phyloP scores from a whole-genome alignment of 2,329 filamentous ascomycete genomes.

The Fonsecaea monophora region DNA sequence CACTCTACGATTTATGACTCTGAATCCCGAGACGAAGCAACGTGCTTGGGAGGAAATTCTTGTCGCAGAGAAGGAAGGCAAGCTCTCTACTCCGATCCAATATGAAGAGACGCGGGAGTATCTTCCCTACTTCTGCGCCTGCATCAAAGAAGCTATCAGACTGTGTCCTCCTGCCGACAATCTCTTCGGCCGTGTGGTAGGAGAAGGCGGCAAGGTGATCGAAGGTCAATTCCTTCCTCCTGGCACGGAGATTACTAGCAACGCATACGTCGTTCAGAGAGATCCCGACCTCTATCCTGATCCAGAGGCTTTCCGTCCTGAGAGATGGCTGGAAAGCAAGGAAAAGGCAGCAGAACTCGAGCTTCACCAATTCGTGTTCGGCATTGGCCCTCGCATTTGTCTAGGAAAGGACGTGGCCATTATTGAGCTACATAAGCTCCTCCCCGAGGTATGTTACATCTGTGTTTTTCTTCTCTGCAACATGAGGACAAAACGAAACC shows the following conservation, averaged over 20 bases:
- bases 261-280: constrained; percentile 51
- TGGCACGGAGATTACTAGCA: constrained; percentile 26
- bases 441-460: constrained; percentile 8
- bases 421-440: constrained; percentile 24
- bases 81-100: constrained; percentile 39
- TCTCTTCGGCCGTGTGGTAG: constrained; percentile 45
- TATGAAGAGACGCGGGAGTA: constrained; percentile 40
- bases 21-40: constrained; percentile 56
- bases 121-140: constrained; percentile 43
- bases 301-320: constrained; percentile 22
- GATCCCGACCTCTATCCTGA: constrained; percentile 49
- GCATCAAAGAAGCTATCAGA: constrained; percentile 48
- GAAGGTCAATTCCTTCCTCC: constrained; percentile 42
- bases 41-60: constrained; percentile 41
- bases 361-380: constrained; percentile 46
- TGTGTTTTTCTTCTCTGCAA: no score
- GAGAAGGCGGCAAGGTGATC: constrained; percentile 41
- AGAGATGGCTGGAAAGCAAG: constrained; percentile 22
- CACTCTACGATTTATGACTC: constrained; percentile 75
- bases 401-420: constrained; percentile 44
- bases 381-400: constrained; percentile 50
- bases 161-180: constrained; percentile 46
- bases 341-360: constrained; percentile 31
- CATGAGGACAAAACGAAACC: neutral
- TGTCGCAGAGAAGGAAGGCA: constrained; percentile 34